These are phyloP conservation scores for Microstroma glucosiphilum DNA, from an alignment of 1,284 basidiomycete species.

Conservation along the genomic window DNA sequence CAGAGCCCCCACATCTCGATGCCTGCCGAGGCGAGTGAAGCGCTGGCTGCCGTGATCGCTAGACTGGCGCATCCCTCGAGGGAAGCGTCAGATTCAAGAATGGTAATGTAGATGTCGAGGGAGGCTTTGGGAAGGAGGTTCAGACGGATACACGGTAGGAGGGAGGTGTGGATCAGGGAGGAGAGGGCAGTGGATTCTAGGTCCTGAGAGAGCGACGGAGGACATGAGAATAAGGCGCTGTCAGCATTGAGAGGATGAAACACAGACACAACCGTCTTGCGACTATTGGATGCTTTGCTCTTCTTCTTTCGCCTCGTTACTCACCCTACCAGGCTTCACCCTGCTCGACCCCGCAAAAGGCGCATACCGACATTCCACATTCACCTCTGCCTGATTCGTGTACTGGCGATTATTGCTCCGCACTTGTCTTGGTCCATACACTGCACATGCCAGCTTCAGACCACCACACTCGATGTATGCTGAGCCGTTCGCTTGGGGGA, in stretches of 20 bases:
- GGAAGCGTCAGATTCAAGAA: constrained; percentile 73
- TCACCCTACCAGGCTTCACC: constrained; percentile 76
- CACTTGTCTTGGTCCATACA: constrained; percentile 85
- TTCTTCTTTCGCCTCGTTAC: constrained; percentile 8
- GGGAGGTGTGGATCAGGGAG: constrained; percentile 74
- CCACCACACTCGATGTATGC: constrained; percentile 84
- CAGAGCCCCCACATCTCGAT: constrained; percentile 81
- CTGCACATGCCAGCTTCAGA: constrained; percentile 88
- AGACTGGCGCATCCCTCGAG: constrained; percentile 26
- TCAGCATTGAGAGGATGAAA: not conserved
- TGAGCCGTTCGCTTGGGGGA: constrained; percentile 82
- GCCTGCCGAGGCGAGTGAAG: constrained; percentile 80
- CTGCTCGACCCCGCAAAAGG: constrained; percentile 77
- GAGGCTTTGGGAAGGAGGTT: constrained; percentile 88
- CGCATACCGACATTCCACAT: constrained; percentile 92
- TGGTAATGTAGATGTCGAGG: constrained; percentile 81
- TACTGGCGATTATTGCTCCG: constrained; percentile 54
- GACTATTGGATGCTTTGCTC: not conserved
- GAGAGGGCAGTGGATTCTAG: constrained; percentile 83
- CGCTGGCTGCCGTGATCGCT: constrained; percentile 77
- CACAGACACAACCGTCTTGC: too few relatives aligned
- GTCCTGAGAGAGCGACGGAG: constrained; percentile 59
- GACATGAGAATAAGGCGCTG: not conserved
- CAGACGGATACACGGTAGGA: constrained; percentile 75
- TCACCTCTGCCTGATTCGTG: constrained; percentile 77